Evolutionary conservation across 2,329 filamentous ascomycete species (phyloP).

Genomic region (Allantophomopsis lycopodina): DNA sequence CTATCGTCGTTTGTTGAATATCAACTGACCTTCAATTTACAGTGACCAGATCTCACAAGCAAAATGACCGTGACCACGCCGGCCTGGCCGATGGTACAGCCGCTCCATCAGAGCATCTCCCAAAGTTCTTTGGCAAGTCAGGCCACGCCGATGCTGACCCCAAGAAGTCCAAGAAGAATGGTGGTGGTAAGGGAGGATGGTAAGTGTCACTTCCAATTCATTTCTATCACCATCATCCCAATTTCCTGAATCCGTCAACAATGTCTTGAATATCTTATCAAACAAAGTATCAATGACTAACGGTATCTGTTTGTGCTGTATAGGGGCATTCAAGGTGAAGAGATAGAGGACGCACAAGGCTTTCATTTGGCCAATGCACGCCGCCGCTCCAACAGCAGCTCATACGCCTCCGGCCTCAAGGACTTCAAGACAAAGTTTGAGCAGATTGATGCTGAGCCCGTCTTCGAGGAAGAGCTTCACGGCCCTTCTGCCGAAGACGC

Average conservation of each 20-base stretch:
- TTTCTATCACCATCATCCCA: no score
- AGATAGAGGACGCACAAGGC: conserved; percentile 63
- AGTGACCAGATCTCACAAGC: conserved; percentile 99
- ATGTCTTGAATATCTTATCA: neutral
- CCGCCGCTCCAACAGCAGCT: conserved; percentile 85
- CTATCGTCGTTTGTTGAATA: no score
- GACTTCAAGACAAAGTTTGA: conserved; percentile 98
- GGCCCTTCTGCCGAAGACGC: conserved; percentile 32
- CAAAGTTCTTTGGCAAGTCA: conserved; percentile 85
- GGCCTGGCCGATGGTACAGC: conserved; percentile 63
- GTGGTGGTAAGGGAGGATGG: conserved; percentile 88
- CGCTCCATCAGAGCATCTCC: conserved; percentile 57
- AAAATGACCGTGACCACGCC: conserved; percentile 49
- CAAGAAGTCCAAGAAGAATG: conserved; percentile 94
- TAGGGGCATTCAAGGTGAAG: conserved; percentile 76
- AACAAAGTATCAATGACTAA: neutral
- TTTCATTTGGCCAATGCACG: conserved; percentile 79
- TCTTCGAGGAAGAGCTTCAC: conserved; percentile 80
- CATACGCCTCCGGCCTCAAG: conserved; percentile 51
- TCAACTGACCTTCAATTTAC: conserved; percentile 3
- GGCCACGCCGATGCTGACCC: conserved; percentile 73
- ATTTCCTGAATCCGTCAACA: no score
- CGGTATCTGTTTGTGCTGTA: neutral
- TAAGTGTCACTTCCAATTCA: conserved; percentile 29
- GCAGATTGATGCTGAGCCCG: conserved; percentile 72